A percentile compares a stretch with the other conserved stretches of the same genome.
Evolutionary conservation across 257 asterid genomes (phyloP).

Genomic region (Gentiana straminea): DNA sequence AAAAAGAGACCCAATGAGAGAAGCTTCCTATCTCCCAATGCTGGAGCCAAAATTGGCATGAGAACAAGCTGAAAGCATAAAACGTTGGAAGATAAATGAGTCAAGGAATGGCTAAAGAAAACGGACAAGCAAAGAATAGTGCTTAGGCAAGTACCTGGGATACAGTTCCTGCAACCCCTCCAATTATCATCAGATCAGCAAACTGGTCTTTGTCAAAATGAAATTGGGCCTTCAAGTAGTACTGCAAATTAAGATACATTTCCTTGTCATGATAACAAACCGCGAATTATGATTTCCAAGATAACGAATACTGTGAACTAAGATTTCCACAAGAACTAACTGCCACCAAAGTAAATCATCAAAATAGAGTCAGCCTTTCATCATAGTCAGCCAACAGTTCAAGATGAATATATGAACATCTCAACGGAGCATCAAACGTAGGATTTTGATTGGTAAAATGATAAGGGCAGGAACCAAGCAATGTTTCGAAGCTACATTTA

Average conservation of each 20-base stretch:
- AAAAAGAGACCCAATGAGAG: constrained; percentile 72
- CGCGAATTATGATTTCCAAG: too few relatives aligned
- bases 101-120: neutral
- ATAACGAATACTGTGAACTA: too few relatives aligned
- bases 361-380: too few relatives aligned
- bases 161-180: constrained; percentile 63
- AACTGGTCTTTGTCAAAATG: constrained; percentile 85
- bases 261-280: neutral
- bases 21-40: constrained; percentile 67
- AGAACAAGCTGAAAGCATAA: constrained; percentile 44
- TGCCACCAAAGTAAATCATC: too few relatives aligned
- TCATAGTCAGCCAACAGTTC: too few relatives aligned
- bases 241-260: constrained; percentile 31
- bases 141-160: constrained; percentile 50
- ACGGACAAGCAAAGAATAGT: neutral
- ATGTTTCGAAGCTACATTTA: too few relatives aligned
- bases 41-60: constrained; percentile 72
- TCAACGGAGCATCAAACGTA: too few relatives aligned
- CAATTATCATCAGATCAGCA: constrained; percentile 78
- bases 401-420: too few relatives aligned
- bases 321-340: too few relatives aligned
- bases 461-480: too few relatives aligned
- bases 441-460: too few relatives aligned
- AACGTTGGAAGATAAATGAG: constrained; percentile 1
- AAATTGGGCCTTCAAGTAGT: constrained; percentile 75